Evolutionary conservation across 2,329 filamentous ascomycete species (phyloP).

Genomic region (Alternaria panax): DNA sequence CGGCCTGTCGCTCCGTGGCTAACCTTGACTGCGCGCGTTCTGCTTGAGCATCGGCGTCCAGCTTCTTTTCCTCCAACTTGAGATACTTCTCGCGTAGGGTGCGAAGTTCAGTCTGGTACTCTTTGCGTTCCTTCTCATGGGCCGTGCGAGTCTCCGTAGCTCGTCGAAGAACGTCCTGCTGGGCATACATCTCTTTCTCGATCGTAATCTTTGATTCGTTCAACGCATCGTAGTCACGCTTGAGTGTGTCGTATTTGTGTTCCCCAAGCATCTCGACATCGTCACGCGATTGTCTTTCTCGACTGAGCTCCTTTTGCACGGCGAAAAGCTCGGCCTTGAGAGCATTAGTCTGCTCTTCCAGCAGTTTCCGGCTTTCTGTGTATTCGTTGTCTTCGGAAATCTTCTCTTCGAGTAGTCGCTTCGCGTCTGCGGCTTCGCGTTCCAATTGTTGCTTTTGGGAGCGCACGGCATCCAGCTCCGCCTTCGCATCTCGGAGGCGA

Average conservation of each 20-base stretch:
- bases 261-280: constrained; percentile 91
- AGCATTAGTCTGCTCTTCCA: constrained; percentile 86
- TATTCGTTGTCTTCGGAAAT: constrained; percentile 90
- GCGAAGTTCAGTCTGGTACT: constrained; percentile 85
- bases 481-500: constrained; percentile 83
- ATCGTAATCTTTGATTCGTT: constrained; percentile 97
- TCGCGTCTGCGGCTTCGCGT: constrained; percentile 88
- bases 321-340: constrained; percentile 86
- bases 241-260: constrained; percentile 82
- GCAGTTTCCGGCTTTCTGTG: constrained; percentile 76
- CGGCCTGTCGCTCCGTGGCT: constrained; percentile 80
- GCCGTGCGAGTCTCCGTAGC: constrained; percentile 80
- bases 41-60: constrained; percentile 80
- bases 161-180: constrained; percentile 88
- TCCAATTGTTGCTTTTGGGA: constrained; percentile 85
- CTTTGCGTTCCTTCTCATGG: constrained; percentile 87
- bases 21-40: constrained; percentile 80
- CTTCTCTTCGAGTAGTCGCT: constrained; percentile 83
- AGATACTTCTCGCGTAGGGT: constrained; percentile 83
- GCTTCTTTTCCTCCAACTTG: constrained; percentile 82
- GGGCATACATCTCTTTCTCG: constrained; percentile 95
- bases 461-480: constrained; percentile 85
- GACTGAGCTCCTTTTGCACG: constrained; percentile 85
- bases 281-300: constrained; percentile 90
- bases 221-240: constrained; percentile 83